Evolutionary conservation across 768 basidiomycete genomes (phyloP), one percentile per base, ranked within the genome.

Genomic region (Coprinopsis strossmayeri): DNA sequence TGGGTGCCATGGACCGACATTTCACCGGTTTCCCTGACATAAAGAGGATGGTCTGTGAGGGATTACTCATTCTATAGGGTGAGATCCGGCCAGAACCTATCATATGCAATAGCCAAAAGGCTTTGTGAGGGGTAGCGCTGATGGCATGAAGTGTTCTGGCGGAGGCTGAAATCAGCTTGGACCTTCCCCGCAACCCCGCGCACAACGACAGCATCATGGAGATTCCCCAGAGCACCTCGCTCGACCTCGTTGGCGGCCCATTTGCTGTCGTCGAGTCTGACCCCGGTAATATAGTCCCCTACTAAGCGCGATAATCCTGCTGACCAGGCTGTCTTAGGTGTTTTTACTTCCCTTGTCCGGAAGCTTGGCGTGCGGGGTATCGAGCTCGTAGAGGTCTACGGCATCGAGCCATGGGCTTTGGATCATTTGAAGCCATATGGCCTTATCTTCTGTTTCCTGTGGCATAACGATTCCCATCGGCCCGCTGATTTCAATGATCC

Each of bases 361-460:
- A 69, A 68, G 42, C 68, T 84, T 12, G 82, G 82, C 25, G 69
- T 80, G 13, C 61, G 61, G 12, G 70, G 73, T 21, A 61, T 81
- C 7, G 77, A 81, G 52, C 64, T 82, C 10, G 68, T 76, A 27
- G 82, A 84, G 56, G 59, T 82, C 23, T 82, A 81, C 57, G 76
- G 77, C 58, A 78, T 84, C 30, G 81, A 81, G 52, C 74, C 79
- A 3, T 81, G 75, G 74, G 80, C 77, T 1, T 70, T 78, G n/a
- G 76, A 79, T 61, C 74, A 79, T 53, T 70, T 82, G 46, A 64
- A 69, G 20, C 79, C 79, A 2, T 71, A 73, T 52, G 81, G 78
- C 3, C 73, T 84, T 42, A 74, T 84, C 24, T 77, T 84, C 59
- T 84, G 81, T 61, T 82, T 79, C 59, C 62, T 77, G 49, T 82